phyloP scores from a whole-genome alignment of 495 filamentous ascomycete genomes.

The Neurospora tetrasperma region DNA sequence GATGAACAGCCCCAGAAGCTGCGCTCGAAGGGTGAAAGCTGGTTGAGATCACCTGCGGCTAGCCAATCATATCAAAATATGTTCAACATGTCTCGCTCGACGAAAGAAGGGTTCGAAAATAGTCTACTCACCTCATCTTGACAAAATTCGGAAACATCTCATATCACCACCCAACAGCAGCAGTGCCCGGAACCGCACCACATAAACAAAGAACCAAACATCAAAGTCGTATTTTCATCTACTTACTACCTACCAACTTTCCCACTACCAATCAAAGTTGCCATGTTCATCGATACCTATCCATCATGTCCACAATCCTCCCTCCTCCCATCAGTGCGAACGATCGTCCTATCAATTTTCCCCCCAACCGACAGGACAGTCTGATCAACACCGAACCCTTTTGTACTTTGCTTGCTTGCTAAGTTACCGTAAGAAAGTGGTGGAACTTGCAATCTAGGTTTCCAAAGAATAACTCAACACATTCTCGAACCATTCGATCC shows the following conservation, averaged over 20 bases:
- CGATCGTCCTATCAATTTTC: not conserved
- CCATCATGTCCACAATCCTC: not conserved
- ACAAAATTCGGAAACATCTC: not conserved
- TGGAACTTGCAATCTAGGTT: not conserved
- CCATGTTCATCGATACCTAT: not conserved
- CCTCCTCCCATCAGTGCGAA: not conserved
- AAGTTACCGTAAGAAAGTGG: not conserved
- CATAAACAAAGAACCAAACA: not conserved
- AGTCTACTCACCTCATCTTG: not conserved
- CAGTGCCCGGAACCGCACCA: not conserved
- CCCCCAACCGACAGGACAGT: not conserved
- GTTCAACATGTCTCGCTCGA: not conserved
- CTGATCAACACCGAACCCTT: not conserved
- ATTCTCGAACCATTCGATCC: too few relatives aligned
- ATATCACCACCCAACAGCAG: not conserved
- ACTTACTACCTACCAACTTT: not conserved
- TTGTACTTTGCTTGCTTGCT: not conserved
- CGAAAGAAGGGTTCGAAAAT: not conserved
- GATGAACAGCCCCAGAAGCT: not conserved
- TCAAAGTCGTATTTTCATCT: not conserved
- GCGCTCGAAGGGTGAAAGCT: not conserved
- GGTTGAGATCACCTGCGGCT: not conserved
- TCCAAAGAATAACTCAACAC: not conserved
- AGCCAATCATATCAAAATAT: not conserved
- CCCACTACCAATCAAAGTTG: not conserved